Conservation (phyloP, 2,329 filamentous ascomycete species). For the Arthroderma sp. region DNA sequence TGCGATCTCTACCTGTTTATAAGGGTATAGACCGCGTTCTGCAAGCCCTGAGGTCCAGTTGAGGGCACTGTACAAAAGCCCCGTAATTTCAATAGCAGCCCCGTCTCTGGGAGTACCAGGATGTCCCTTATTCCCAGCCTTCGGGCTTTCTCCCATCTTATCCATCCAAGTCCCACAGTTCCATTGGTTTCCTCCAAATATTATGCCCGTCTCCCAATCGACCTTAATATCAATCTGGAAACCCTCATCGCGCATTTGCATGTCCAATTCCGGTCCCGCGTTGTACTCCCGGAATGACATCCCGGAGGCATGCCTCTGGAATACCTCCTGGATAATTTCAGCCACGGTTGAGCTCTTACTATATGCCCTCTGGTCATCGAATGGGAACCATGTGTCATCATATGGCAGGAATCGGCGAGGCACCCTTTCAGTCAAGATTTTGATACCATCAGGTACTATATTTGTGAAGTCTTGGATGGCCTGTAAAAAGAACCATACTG, state of each 20-base stretch:
- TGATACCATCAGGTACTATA: constrained; percentile 63
- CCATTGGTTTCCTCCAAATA: constrained; percentile 84
- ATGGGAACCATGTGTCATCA: constrained; percentile 85
- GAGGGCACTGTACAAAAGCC: constrained; percentile 79
- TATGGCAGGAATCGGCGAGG: constrained; percentile 83
- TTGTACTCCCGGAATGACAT: constrained; percentile 92
- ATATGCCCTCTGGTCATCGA: constrained; percentile 72
- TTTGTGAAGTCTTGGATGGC: constrained; percentile 85
- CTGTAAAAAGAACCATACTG: constrained; percentile 95
- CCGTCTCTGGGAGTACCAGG: constrained; percentile 96
- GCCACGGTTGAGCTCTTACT: constrained; percentile 69
- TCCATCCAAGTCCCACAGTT: constrained; percentile 99
- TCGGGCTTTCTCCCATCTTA: constrained; percentile 95
- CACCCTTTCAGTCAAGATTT: constrained; percentile 62
- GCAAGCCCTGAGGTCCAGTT: constrained; percentile 62
- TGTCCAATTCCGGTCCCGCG: constrained; percentile 74
- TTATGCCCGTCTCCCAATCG: constrained; percentile 80
- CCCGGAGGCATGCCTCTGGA: constrained; percentile 81
- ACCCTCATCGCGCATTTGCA: constrained; percentile 82
- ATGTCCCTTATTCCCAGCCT: constrained; percentile 79
- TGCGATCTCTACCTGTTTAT: constrained; percentile 56
- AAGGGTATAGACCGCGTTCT: constrained; percentile 55
- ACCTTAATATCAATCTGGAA: constrained; percentile 86
- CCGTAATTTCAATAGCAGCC: constrained; percentile 87
- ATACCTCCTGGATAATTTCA: constrained; percentile 82